Conservation (phyloP, 768 basidiomycete genomes). For the Termitomyces sp. region DNA sequence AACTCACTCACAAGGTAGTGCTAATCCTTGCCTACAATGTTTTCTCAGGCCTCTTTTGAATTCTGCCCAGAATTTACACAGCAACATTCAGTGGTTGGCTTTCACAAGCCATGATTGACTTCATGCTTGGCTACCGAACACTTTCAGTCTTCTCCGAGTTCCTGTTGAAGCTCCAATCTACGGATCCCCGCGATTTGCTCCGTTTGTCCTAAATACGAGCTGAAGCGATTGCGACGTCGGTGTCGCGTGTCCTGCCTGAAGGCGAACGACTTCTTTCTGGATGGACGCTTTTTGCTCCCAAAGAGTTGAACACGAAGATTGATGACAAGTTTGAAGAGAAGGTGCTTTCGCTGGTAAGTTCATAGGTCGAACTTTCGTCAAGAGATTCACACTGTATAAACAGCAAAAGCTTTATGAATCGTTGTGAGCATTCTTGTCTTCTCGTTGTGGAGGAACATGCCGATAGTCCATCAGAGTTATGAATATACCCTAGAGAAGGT, state of each 20-base stretch:
- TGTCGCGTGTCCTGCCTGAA: conserved; percentile 68
- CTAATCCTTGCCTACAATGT: neutral
- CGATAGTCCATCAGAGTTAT: conserved; percentile 58
- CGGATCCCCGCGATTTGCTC: conserved; percentile 89
- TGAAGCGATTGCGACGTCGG: conserved; percentile 88
- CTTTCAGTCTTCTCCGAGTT: conserved; percentile 92
- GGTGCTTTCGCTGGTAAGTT: conserved; percentile 76
- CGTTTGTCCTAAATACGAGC: conserved; percentile 84
- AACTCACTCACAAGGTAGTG: conserved; percentile 80
- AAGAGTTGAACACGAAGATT: conserved; percentile 63
- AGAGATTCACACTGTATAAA: conserved; percentile 13
- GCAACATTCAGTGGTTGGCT: conserved; percentile 96
- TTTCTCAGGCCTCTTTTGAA: neutral
- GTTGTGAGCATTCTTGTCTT: conserved; percentile 47
- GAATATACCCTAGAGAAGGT: conserved; percentile 94
- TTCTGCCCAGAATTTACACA: conserved; percentile 65
- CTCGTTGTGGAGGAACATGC: neutral
- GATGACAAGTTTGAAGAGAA: conserved; percentile 93
- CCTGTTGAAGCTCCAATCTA: conserved; percentile 77
- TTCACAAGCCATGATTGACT: conserved; percentile 92
- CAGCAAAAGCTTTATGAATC: conserved; percentile 64
- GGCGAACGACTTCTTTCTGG: conserved; percentile 76
- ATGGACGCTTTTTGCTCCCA: conserved; percentile 91
- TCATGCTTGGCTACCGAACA: conserved; percentile 83
- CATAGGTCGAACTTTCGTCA: neutral